Base-by-base conservation (phyloP, 108 stramenopile species). In the Nitzschia putrida region DNA sequence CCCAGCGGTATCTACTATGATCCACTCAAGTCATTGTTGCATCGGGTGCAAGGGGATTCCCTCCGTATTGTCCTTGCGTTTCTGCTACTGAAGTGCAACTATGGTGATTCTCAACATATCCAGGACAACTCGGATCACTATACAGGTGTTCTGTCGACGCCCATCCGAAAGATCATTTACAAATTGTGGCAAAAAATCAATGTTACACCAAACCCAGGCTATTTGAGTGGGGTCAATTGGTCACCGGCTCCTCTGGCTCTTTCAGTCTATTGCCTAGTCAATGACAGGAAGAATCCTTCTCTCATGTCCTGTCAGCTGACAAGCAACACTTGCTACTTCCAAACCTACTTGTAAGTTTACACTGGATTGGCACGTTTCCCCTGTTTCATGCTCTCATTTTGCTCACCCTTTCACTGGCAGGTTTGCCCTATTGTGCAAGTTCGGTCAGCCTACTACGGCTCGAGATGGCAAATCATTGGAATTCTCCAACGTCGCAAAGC, bases 321-420 rank as follows among this genome's bases (percentile, higher is more conserved):
- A 18, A 54, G 66, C 50, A 66, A 66, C 40, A 74, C 73, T n/a
- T 74, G 73, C 22, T 74, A 74, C 38, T 74, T 74, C 56, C 73
- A 74, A 43, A 47, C 66, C 8, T 74, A 64, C 47, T 26, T 74
- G 40, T 59, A 59, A 37, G 58, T 59, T 1, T 22, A 3, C 20
- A 1, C 13, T 34, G 29, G 54, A 20, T 20, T 50, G 18, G 20
- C 20, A 3, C 49, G 49, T 49, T 49, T 2, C 6, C 18, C 47
- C 14, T 2, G 18, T 18, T 3, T 6, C 1, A 2, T 49, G 3
- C 6, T 18, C 47, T 49, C n/a, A 18, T 49, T 6, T 2, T 6
- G 6, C 18, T 18, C 18, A 49, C 2, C 47, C 6, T 49, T 49
- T 4, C 4, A 34, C 4, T 3, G 13, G 20, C 7, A 59, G 58